phyloP scores from a whole-genome alignment of 352 stramenopile species.

The Pythium pectinolyticum region DNA sequence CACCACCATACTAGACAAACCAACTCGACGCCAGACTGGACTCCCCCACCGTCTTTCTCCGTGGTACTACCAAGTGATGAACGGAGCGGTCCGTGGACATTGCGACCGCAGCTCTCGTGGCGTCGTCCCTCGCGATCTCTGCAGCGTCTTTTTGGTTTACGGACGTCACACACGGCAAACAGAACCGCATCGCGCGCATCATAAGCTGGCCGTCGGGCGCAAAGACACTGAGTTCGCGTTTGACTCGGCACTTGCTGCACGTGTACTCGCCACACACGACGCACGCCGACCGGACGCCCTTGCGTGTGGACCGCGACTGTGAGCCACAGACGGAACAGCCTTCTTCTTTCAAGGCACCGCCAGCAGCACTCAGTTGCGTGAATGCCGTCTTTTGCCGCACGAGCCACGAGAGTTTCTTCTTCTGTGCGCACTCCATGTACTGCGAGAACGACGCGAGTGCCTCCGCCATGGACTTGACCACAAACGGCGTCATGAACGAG shows the following conservation, averaged over 20 bases:
- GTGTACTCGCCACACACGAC: not conserved
- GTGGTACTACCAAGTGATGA: no score
- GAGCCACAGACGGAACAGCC: not conserved
- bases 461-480: constrained; percentile 39
- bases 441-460: constrained; percentile 31
- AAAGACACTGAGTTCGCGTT: constrained; percentile 2
- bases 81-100: no score
- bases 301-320: not conserved
- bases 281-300: not conserved
- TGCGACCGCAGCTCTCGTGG: no score
- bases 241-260: constrained; percentile 10
- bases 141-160: not conserved
- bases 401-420: constrained; percentile 64
- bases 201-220: not conserved
- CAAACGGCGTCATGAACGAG: constrained; percentile 32
- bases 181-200: not conserved
- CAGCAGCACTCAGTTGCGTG: not conserved
- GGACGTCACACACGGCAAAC: constrained; percentile 7
- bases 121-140: constrained; percentile 2
- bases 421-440: constrained; percentile 44
- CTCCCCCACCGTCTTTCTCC: no score
- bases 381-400: not conserved
- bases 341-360: not conserved
- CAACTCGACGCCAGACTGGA: no score
- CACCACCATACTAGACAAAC: no score